These are phyloP conservation scores for Pseudogymnoascus sp. DNA, from an alignment of 2,329 filamentous ascomycete species.

Conservation along the genomic window DNA sequence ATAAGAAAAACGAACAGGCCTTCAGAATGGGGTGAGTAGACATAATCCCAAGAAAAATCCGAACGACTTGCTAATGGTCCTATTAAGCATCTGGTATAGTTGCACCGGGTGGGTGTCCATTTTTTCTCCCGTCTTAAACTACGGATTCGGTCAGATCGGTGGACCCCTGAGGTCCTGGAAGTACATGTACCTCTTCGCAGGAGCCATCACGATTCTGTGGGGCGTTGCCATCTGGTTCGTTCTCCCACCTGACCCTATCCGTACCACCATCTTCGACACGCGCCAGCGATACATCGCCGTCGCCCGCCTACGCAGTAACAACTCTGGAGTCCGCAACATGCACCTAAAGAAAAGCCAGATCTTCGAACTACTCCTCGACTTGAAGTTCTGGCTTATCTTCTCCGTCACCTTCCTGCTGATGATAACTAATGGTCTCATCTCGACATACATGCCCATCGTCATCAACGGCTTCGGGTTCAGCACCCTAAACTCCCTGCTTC, in stretches of 20 bases:
- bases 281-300: conserved; percentile 17
- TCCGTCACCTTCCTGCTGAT: conserved; percentile 19
- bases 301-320: conserved; percentile 18
- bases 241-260: conserved; percentile 34
- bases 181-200: conserved; percentile 35
- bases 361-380: conserved; percentile 16
- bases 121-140: conserved; percentile 40
- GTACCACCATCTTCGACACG: conserved; percentile 23
- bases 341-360: conserved; percentile 18
- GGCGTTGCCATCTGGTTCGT: conserved; percentile 34
- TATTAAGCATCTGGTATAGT: conserved; percentile 8
- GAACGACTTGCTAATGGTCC: neutral
- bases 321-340: conserved; percentile 18
- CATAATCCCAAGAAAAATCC: conserved; percentile 38
- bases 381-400: conserved; percentile 18
- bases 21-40: conserved; percentile 46
- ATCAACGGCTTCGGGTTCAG: conserved; percentile 27
- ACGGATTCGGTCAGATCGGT: conserved; percentile 38
- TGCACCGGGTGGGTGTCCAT: conserved; percentile 33
- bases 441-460: conserved; percentile 18
- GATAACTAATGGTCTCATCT: conserved; percentile 26
- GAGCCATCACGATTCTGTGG: conserved; percentile 34
- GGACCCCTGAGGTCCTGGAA: conserved; percentile 31
- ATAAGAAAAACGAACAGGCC: conserved; percentile 35
- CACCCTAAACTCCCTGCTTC: conserved; percentile 25